Evolutionary conservation across 1,139 yeast species (phyloP), one percentile per base, ranked within the genome.

Genomic region (Kodamaea fungicola): DNA sequence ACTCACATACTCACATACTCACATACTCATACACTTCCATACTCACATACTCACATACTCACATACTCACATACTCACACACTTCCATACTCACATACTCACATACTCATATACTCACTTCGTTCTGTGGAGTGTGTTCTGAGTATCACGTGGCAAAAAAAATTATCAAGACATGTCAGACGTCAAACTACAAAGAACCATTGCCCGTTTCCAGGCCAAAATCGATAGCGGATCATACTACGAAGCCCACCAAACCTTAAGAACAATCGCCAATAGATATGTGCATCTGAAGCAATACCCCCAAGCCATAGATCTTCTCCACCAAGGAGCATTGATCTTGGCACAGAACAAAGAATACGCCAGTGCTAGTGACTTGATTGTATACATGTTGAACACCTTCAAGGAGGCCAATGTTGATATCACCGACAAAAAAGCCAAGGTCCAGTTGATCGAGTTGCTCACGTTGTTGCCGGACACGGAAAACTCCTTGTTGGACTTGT

Each of bases 241-340:
- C 55, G 98, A 92, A 57, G 97, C 97, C 0, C 96, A 90, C 55
- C 97, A 90, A 60, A 90, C 96, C 0, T 72, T 90, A 37, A 70
- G 96, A 52, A 88, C 97, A 7, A 83, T 90, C 41, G 88, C 86
- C 32, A 88, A 89, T 47, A 71, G 98, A 54, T 83, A 86, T 53
- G 82, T 85, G 33, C 79, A 87, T 46, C 59, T 81, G 25, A 77
- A 78, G 45, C 79, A 83, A 44, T 86, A 74, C 55, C 59, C 62
- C 4, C 83, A 83, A 31, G 96, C 97, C 8, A 71, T 79, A 38
- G 89, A 85, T 39, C 64, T 89, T 41, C 69, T 90, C 30, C 77
- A 76, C 50, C 80, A 80, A 49, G 89, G 92, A 30, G 74, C 94
- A 0, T 66, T 77, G 42, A 77, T 83, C 24, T 71, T 90, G 41